Base-by-base conservation (phyloP, 1,284 basidiomycete genomes). In the Rhodotorula sp. region DNA sequence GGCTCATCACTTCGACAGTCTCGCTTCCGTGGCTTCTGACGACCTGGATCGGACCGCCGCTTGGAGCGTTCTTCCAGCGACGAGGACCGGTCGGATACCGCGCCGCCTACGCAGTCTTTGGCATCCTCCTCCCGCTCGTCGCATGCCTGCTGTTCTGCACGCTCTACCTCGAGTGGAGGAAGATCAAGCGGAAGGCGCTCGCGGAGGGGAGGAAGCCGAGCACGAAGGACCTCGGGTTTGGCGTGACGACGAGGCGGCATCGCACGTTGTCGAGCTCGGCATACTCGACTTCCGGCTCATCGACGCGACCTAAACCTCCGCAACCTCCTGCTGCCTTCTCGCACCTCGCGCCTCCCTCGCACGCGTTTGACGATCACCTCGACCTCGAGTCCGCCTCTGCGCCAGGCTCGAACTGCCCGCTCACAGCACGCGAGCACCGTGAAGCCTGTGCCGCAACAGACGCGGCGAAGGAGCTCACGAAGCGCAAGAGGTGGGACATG, bases 11-110 rank as follows among this genome's bases (percentile, higher is more conserved):
- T 30, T 74, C 75, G 47, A 78, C 77, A 17, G 76, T 78, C 46
- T 77, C 77, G 24, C 67, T 77, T 6, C 78, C 78, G 2, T 79
- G 78, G 78, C 62, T 78, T 39, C 29, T 77, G 27, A 78, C 78
- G 30, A 76, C 75, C 29, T 78, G 77, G 76, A 69, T 78, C 64
- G 78, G 78, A 19, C 78, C 78, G 3, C 65, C 72, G 0, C 59
- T 78, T n/a, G 78, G 74, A 6, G 65, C 75, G 2, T 64, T 64
- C 47, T 77, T 78, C 63, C 73, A 74, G 29, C 70, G 68, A 4
- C 65, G 60, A 13, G 78, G 78, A 32, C 75, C 76, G n/a, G 48
- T 63, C 4, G 77, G 77, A 20, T 78, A 78, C 66, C 74, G 78
- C 36, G 47, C 70, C 44, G 75, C 74, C 36, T 79, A 78, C 64